Conservation (phyloP, 257 asterid species). For the Solanum clarkiae region DNA sequence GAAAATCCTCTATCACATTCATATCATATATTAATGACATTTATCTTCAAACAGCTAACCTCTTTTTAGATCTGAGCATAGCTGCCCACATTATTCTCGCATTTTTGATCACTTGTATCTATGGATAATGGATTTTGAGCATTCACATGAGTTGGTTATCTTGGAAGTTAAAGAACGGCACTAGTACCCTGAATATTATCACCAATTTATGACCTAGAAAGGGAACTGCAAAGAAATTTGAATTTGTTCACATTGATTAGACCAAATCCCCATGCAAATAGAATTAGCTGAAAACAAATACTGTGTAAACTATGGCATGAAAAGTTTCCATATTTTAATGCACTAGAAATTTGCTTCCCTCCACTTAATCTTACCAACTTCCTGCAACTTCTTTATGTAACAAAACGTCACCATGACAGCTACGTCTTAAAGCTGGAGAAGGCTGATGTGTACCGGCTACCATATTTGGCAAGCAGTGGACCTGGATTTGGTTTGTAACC, state of each 20-base stretch:
- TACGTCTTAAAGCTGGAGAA: slow-evolving; percentile 88
- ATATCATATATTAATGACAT: background rate
- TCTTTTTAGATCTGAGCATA: background rate
- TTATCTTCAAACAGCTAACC: background rate
- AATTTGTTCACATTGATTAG: background rate
- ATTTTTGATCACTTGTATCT: background rate
- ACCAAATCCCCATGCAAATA: background rate
- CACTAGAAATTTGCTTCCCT: background rate
- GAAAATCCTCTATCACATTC: background rate
- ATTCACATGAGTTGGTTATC: background rate
- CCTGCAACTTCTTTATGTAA: slow-evolving; percentile 10
- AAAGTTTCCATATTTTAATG: background rate
- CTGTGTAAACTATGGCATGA: background rate
- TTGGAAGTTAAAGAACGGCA: background rate
- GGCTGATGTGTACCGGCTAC: slow-evolving; percentile 94
- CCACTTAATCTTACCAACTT: background rate
- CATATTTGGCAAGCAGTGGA: slow-evolving; percentile 84
- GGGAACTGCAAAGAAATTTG: background rate
- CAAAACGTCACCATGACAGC: slow-evolving; percentile 38
- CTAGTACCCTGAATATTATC: background rate
- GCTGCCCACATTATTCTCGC: background rate
- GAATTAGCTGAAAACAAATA: background rate
- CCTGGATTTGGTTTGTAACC: slow-evolving; percentile 81
- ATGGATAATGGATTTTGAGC: background rate
- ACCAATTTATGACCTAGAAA: background rate